A percentile compares a stretch with the other conserved stretches of the same genome.
These are phyloP conservation scores for Cytospora piceicola DNA, from an alignment of 2,329 filamentous ascomycete species.

Conservation along the genomic window DNA sequence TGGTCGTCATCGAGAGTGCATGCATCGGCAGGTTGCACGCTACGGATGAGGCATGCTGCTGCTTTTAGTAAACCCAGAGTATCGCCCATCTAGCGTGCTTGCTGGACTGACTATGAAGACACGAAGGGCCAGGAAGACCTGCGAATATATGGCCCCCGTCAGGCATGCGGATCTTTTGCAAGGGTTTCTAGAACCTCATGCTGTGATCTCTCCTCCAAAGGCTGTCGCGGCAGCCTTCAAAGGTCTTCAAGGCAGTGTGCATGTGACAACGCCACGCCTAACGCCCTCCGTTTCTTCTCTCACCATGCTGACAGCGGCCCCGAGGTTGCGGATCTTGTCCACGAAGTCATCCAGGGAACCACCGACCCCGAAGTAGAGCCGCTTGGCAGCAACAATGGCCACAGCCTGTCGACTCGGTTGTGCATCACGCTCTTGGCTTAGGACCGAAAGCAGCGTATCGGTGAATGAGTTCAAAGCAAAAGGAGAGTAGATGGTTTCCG, in stretches of 20 bases:
- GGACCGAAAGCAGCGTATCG: conserved; percentile 64
- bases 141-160: neutral
- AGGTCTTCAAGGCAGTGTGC: conserved; percentile 41
- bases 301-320: conserved; percentile 53
- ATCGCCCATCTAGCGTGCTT: neutral
- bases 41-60: neutral
- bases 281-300: conserved; percentile 65
- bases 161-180: neutral
- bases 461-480: conserved; percentile 71
- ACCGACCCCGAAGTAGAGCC: conserved; percentile 82
- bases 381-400: conserved; percentile 75
- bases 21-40: neutral
- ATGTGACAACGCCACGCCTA: conserved; percentile 62
- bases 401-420: conserved; percentile 51
- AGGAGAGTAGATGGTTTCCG: conserved; percentile 84
- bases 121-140: neutral
- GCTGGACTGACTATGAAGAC: neutral
- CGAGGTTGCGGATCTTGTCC: conserved; percentile 52
- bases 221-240: neutral
- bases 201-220: neutral
- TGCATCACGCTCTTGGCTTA: conserved; percentile 51
- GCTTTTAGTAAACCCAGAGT: neutral
- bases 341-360: conserved; percentile 80
- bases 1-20: neutral
- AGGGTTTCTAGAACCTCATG: neutral